Evolutionary conservation across 345 rosid genomes (phyloP), one percentile per base, ranked within the genome.

Genomic region (Carallia brachiata): DNA sequence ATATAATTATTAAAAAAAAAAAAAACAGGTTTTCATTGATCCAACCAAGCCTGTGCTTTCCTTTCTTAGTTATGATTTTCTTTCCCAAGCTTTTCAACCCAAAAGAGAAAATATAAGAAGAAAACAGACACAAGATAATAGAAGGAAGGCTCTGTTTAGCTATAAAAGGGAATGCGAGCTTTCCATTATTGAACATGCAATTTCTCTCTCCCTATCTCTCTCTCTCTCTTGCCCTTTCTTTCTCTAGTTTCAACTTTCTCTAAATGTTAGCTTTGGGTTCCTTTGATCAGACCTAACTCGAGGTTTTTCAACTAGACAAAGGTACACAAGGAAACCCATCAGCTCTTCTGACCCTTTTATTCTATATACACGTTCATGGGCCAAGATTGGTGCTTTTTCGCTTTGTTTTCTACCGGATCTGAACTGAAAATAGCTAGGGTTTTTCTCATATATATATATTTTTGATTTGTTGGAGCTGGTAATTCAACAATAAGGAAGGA

Each of bases 111-210:
- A 0, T 56, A 32, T 44, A 10, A 9, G 60, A 27, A 56, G 32
- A 56, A 56, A 27, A 27, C 12, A 27, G 5, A 30, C 59, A 6
- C 32, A 27, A 23, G 60, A 27, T 27, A 53, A 47, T n/a, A 31
- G 4, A n/a, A 58, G 63, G 63, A 57, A 68, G 63, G 28, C 54
- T 39, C 31, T 79, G 70, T 76, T 68, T 73, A 36, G 69, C 83
- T 77, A 79, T 74, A 79, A 77, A 77, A 71, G 71, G 83, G 81
- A 67, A 70, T 64, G 61, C 17, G 5, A 7, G 52, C 71, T 78
- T 83, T 80, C 87, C 84, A 71, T 83, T 80, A 73, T 78, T 37
- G 81, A 78, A 66, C 83, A 40, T 52, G 47, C 40, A 47, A 13
- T 8, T 1, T 28, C n/a, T 5, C 19, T 3, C 15, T 5, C 19